Evolutionary conservation across 2,329 filamentous ascomycete genomes (phyloP).

Genomic region (Phyllosticta capitalensis): DNA sequence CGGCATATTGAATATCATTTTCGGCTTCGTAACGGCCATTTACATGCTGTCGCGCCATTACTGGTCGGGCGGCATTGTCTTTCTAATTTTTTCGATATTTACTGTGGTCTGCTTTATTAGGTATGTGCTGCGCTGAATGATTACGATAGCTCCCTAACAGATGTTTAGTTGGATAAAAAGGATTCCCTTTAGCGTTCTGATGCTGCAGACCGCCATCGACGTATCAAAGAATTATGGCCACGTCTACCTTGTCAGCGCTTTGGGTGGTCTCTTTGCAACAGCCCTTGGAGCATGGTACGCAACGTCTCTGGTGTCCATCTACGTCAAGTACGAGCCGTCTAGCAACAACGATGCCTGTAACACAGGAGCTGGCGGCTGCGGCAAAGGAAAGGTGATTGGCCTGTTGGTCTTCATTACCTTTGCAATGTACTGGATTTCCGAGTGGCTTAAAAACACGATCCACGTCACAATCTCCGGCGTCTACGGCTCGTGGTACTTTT

Average conservation of each 20-base stretch:
- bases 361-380: conserved; percentile 52
- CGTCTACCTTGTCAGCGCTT: conserved; percentile 74
- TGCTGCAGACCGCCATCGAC: conserved; percentile 79
- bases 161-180: conserved; percentile 69
- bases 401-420: conserved; percentile 82
- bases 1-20: conserved; percentile 75
- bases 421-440: conserved; percentile 86
- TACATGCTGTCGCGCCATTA: conserved; percentile 71
- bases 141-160: too few relatives aligned
- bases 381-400: conserved; percentile 69
- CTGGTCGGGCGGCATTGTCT: conserved; percentile 79
- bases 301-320: conserved; percentile 76
- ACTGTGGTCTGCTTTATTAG: conserved; percentile 68
- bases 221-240: conserved; percentile 77
- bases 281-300: conserved; percentile 79
- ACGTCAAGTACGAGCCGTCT: conserved; percentile 69
- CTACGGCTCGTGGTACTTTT: conserved; percentile 91
- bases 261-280: conserved; percentile 68
- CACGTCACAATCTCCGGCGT: conserved; percentile 74
- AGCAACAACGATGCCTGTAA: conserved; percentile 45
- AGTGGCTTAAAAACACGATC: conserved; percentile 81
- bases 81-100: conserved; percentile 73
- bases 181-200: conserved; percentile 83
- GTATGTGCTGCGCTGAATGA: too few relatives aligned
- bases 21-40: conserved; percentile 75